Conservation (phyloP, 441 rosid genomes). For the Euphorbia celastroides region DNA sequence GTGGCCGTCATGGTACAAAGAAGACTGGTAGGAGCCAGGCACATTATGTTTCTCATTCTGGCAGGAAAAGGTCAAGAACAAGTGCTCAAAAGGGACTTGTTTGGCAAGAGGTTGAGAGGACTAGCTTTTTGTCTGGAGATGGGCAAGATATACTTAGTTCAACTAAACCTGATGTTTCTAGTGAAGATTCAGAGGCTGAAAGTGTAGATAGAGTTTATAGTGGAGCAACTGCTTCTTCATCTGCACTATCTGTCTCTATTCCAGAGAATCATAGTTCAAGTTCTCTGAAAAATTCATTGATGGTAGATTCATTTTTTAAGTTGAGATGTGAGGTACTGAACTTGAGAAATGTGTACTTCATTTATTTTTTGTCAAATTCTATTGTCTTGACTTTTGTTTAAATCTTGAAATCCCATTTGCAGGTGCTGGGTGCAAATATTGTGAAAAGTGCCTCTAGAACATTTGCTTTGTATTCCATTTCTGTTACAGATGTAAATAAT, state of each 20-base stretch:
- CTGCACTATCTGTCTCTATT: conserved; percentile 39
- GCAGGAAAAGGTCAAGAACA: conserved; percentile 70
- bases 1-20: conserved; percentile 38
- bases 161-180: conserved; percentile 54
- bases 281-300: conserved; percentile 49
- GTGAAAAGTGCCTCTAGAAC: conserved; percentile 86
- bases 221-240: conserved; percentile 71
- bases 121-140: conserved; percentile 77
- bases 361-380: conserved; percentile 19
- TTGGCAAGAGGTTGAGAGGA: conserved; percentile 85
- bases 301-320: conserved; percentile 71
- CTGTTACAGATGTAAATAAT: conserved; percentile 79
- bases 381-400: conserved; percentile 7
- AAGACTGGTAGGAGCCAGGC: conserved; percentile 49
- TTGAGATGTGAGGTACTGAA: conserved; percentile 90
- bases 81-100: conserved; percentile 39
- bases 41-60: conserved; percentile 39
- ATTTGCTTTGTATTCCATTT: conserved; percentile 91
- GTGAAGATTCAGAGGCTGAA: conserved; percentile 66
- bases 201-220: conserved; percentile 55
- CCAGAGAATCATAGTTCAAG: conserved; percentile 39
- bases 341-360: conserved; percentile 16
- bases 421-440: conserved; percentile 98
- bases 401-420: conserved; percentile 31
- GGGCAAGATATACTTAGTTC: conserved; percentile 66